A percentile compares a stretch with the other conserved stretches of the same genome.
Conservation (phyloP, 2,329 filamentous ascomycete genomes). For the Ophidiomyces ophidiicola region DNA sequence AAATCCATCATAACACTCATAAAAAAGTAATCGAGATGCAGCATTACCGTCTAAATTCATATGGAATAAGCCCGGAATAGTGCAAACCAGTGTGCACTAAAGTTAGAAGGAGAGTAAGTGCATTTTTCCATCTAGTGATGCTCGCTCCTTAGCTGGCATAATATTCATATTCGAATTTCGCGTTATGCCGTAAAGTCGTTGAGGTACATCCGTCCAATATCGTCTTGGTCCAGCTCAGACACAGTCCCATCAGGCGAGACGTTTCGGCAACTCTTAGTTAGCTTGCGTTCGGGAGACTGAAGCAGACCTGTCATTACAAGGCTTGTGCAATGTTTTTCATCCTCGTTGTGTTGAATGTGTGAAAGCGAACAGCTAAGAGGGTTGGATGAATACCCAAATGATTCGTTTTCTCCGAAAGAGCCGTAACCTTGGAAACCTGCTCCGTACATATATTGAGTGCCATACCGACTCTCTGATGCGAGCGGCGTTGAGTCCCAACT, state of each 20-base stretch:
- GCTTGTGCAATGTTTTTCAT: slow-evolving; percentile 8
- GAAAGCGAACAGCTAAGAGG: slow-evolving; percentile 23
- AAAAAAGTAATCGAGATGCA: slow-evolving; percentile 6
- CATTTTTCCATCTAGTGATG: neutral
- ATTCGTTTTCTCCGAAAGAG: slow-evolving; percentile 20
- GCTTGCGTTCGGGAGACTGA: slow-evolving; percentile 12
- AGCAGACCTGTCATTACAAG: slow-evolving; percentile 7
- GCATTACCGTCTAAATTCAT: slow-evolving; percentile 8
- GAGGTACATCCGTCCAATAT: slow-evolving; percentile 26
- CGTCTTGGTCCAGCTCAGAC: slow-evolving; percentile 25
- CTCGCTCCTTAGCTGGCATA: no score
- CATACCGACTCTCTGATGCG: slow-evolving; percentile 17
- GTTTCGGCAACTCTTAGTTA: slow-evolving; percentile 16
- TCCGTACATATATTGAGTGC: slow-evolving; percentile 21
- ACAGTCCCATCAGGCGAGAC: slow-evolving; percentile 27
- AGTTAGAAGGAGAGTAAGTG: slow-evolving; percentile 1
- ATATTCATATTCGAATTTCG: neutral
- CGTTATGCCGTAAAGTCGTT: slow-evolving; percentile 14
- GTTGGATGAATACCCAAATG: slow-evolving; percentile 23
- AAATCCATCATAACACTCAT: slow-evolving; percentile 2
- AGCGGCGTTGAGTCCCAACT: slow-evolving; percentile 18
- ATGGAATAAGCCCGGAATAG: slow-evolving; percentile 7
- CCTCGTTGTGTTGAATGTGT: slow-evolving; percentile 10
- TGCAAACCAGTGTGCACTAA: slow-evolving; percentile 1
- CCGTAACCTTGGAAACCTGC: slow-evolving; percentile 19